phyloP scores from a whole-genome alignment of 2,329 filamentous ascomycete genomes.

The Botrytis fabae region DNA sequence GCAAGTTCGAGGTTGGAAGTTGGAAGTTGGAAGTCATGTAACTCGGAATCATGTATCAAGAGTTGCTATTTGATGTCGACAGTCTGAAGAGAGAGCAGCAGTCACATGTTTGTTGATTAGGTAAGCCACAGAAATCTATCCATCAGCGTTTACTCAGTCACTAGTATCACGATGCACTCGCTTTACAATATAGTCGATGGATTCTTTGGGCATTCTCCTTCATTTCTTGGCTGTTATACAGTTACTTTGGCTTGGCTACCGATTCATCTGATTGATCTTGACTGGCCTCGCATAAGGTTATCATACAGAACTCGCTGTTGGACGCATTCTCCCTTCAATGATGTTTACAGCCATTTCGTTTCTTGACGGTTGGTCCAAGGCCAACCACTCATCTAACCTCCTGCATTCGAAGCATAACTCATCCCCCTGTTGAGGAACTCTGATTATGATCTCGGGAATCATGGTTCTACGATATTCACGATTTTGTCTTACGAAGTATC shows the following conservation, averaged over 20 bases:
- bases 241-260: background rate
- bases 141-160: background rate
- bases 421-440: background rate
- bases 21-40: background rate
- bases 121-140: background rate
- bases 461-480: background rate
- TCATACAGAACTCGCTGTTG: too few species aligned
- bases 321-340: background rate
- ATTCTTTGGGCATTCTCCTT: background rate
- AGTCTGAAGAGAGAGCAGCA: background rate
- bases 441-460: background rate
- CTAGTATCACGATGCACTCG: background rate
- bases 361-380: background rate
- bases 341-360: background rate
- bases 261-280: background rate
- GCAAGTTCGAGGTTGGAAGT: background rate
- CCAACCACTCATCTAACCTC: background rate
- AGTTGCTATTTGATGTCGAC: background rate
- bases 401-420: background rate
- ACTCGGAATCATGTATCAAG: background rate
- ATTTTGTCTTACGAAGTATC: background rate
- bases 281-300: background rate
- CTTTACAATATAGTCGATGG: background rate
- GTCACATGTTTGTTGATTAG: background rate
- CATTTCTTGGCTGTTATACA: background rate